These are phyloP conservation scores for Fusarium stilboides DNA, from an alignment of 2,329 filamentous ascomycete species.

Conservation along the genomic window DNA sequence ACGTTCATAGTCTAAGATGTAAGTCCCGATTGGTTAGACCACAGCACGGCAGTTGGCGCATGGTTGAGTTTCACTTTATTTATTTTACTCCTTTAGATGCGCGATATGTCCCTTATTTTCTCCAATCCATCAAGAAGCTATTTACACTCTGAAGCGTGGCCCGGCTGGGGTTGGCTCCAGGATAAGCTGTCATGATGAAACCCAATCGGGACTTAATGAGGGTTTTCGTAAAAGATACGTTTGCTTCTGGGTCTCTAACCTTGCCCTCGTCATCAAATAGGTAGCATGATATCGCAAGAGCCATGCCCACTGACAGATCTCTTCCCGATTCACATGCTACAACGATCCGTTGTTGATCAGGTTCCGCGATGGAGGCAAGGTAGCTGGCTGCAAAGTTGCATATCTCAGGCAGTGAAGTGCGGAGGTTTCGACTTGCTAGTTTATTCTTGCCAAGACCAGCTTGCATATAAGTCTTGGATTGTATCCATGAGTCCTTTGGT, in stretches of 20 bases:
- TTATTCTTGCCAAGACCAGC: constrained; percentile 81
- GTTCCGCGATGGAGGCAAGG: constrained; percentile 45
- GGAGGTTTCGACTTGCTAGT: constrained; percentile 85
- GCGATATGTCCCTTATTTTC: constrained; percentile 41
- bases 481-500: constrained; percentile 59
- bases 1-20: background rate
- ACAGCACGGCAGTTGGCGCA: background rate
- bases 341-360: constrained; percentile 57
- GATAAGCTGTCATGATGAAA: constrained; percentile 85
- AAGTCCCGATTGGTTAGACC: background rate
- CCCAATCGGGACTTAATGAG: constrained; percentile 83
- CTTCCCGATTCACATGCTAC: constrained; percentile 83
- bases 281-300: constrained; percentile 82
- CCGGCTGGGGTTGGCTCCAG: constrained; percentile 86
- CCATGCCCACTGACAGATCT: constrained; percentile 84
- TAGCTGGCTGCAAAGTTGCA: constrained; percentile 67
- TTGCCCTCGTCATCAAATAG: constrained; percentile 77
- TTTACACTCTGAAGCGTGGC: constrained; percentile 93
- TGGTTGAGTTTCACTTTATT: background rate
- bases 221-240: constrained; percentile 74
- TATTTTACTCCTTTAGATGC: background rate
- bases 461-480: constrained; percentile 60
- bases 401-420: constrained; percentile 76
- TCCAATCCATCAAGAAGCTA: constrained; percentile 82
- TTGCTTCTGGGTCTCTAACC: constrained; percentile 46